phyloP scores from a whole-genome alignment of 345 rosid species.

The Lumnitzera racemosa region DNA sequence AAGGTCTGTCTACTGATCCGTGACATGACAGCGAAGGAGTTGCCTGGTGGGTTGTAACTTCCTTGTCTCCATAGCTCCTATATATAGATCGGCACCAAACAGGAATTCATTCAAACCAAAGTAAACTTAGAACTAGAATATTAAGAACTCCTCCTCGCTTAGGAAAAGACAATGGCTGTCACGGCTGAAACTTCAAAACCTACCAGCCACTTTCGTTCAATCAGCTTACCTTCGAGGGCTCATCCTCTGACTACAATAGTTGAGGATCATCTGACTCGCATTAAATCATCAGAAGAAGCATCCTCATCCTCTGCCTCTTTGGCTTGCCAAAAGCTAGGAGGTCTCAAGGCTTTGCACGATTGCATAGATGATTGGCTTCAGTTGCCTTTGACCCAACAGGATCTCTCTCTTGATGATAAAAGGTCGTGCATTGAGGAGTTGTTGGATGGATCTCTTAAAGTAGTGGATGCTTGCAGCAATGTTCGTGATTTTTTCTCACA shows the following conservation, averaged over 20 bases:
- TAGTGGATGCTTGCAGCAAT: constrained; percentile 31
- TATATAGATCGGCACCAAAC: too few relatives aligned
- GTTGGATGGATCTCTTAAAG: constrained; percentile 32
- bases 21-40: too few relatives aligned
- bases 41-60: too few relatives aligned
- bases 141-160: too few relatives aligned
- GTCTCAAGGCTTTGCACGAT: constrained; percentile 9
- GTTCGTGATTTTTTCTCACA: constrained; percentile 28
- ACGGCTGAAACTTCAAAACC: not conserved
- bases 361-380: constrained; percentile 14
- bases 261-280: constrained; percentile 14
- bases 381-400: constrained; percentile 14
- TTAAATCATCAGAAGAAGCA: constrained; percentile 10
- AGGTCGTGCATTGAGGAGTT: constrained; percentile 17
- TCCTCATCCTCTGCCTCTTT: constrained; percentile 2
- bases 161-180: too few relatives aligned
- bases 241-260: constrained; percentile 9
- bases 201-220: constrained; percentile 11
- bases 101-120: too few relatives aligned
- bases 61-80: too few relatives aligned
- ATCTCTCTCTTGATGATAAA: constrained; percentile 4
- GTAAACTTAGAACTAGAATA: too few relatives aligned
- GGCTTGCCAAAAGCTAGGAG: constrained; percentile 6
- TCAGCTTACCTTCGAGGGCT: constrained; percentile 18
- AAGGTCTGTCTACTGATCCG: too few relatives aligned